Conservation (phyloP, 1,139 yeast species). For the Blastobotrys ciferrii region DNA sequence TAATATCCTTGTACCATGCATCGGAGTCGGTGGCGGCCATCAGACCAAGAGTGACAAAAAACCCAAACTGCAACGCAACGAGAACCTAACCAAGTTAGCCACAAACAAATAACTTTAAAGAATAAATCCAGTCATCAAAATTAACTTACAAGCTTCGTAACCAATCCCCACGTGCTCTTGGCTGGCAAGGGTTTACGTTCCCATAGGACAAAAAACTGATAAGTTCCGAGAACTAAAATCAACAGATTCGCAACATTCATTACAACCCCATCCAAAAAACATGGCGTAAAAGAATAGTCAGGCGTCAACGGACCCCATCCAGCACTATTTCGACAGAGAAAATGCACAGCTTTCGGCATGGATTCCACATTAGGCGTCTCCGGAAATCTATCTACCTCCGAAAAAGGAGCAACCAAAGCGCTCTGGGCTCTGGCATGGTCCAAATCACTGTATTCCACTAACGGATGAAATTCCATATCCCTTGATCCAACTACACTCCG, state of each 20-base stretch:
- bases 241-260: slow-evolving; percentile 51
- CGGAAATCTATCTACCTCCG: not conserved
- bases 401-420: slow-evolving; percentile 1
- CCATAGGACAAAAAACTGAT: slow-evolving; percentile 40
- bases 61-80: slow-evolving; percentile 43
- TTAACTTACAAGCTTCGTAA: slow-evolving; percentile 39
- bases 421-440: slow-evolving; percentile 3
- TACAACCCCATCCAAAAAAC: slow-evolving; percentile 73
- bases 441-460: not conserved
- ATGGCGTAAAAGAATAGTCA: slow-evolving; percentile 73
- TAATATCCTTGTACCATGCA: slow-evolving; percentile 39
- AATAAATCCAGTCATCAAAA: not conserved
- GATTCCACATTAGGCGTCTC: not conserved
- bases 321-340: slow-evolving; percentile 47
- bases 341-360: slow-evolving; percentile 1
- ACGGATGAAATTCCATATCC: slow-evolving; percentile 2
- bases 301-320: slow-evolving; percentile 75
- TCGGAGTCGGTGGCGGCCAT: slow-evolving; percentile 13
- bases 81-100: slow-evolving; percentile 31
- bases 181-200: slow-evolving; percentile 32
- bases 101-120: not conserved
- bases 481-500: not conserved
- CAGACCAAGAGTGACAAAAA: slow-evolving; percentile 34
- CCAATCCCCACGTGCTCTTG: slow-evolving; percentile 41
- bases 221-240: slow-evolving; percentile 54